Conservation (phyloP, 495 filamentous ascomycete species). For the Podospora fimiseda region DNA sequence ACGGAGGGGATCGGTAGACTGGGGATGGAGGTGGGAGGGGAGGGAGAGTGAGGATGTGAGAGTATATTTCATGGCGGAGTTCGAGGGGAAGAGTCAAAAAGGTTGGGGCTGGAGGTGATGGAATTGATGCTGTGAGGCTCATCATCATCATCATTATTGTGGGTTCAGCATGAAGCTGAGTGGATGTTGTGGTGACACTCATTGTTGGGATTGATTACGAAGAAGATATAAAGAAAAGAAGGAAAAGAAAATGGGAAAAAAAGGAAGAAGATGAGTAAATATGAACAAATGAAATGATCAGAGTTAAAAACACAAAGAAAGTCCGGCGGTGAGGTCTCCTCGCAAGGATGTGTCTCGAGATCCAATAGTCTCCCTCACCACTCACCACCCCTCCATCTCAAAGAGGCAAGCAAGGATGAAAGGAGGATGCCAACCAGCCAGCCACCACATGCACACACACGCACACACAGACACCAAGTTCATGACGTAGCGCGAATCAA, state of each 20-base stretch:
- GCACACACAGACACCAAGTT: too few relatives aligned
- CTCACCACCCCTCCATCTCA: background rate
- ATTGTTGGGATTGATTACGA: background rate
- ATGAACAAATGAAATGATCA: background rate
- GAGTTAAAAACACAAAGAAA: background rate
- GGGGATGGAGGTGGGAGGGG: slow-evolving; percentile 7
- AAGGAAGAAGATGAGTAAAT: background rate
- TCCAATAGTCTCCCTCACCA: background rate
- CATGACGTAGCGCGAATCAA: slow-evolving; percentile 11
- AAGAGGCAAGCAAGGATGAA: background rate
- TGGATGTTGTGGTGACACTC: background rate
- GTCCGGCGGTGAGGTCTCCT: background rate
- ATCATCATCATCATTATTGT: too few relatives aligned
- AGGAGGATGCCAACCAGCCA: too few relatives aligned
- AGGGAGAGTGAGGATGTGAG: slow-evolving; percentile 35
- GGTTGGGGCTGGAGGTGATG: slow-evolving; percentile 14
- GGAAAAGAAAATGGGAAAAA: background rate
- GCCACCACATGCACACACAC: background rate
- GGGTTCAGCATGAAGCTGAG: background rate
- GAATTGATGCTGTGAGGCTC: too few relatives aligned
- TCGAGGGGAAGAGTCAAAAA: slow-evolving; percentile 45
- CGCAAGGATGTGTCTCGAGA: background rate
- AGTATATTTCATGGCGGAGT: slow-evolving; percentile 46
- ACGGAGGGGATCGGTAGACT: slow-evolving; percentile 2
- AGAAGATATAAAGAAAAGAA: background rate